Base-by-base conservation (phyloP, 225 moss, liverwort and hornwort genomes). In the Pseudisothecium myosuroides region DNA sequence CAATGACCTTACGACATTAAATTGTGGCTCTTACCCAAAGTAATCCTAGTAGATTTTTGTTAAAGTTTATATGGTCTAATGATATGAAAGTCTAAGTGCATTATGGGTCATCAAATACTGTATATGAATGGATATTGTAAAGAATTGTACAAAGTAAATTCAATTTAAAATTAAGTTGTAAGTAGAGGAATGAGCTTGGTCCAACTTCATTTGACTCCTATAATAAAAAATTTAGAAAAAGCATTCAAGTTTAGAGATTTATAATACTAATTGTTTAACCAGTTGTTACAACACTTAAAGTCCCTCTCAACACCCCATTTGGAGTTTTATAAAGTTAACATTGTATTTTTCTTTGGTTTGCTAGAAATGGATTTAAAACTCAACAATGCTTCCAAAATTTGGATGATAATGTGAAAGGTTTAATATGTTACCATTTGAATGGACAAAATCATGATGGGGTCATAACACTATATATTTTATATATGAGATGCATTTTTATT, bases 241-340 rank as follows among this genome's bases (percentile, higher is more conserved):
- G 47, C 10, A 17, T 29, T 49, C 7, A 74, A 29, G 18, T 17
- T 74, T 29, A 6, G 5, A 47, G 7, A 47, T 47, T 28, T 49
- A 32, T 49, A 31, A 18, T 7, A 49, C 34, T 12, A 20, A 1
- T 76, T 52, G 34, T 34, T 50, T 13, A 76, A 21, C 8, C 1
- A 0, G n/a, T n/a, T n/a, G n/a, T 6, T 54, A 2, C 12, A 77
- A 23, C 23, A 77, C 22, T 0, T 54, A 0, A 76, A 22, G 5
- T 77, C 36, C 52, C 11, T 79, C 56, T 3, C 11, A 2, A 17
- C 24, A 4, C 3, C 4, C 2, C 0, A 2, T 37, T n/a, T 29
- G 29, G 10, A 73, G 6, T 73, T 45, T 73, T 29, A 29, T 18
- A 17, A 39, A n/a, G n/a, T n/a, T n/a, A n/a, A 17, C 18, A n/a